Evolutionary conservation across 176 grass and related monocot genomes (phyloP), one percentile per base, ranked within the genome.

Genomic region (Aegilops umbellulata): DNA sequence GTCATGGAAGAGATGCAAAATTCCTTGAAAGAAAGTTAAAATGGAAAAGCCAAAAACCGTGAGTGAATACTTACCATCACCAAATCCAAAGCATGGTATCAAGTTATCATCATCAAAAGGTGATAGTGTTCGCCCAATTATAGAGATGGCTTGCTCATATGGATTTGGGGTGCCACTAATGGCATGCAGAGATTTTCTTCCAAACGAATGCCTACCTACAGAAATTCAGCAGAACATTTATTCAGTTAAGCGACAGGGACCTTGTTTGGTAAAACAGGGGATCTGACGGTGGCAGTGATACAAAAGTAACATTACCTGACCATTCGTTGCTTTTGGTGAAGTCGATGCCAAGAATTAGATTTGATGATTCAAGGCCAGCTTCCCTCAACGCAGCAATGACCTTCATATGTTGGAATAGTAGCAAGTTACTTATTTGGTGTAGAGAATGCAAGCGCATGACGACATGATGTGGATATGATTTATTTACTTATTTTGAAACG

Each of bases 241-340:
- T 63, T 86, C 65, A 13, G 29, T 82, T 62, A 53, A 74, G 76
- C 3, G 20, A 86, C 67, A 5, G 17, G 15, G 30, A 31, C 27
- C 67, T 53, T 51, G 47, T 80, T 24, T 22, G 42, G 46, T 25
- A 82, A 62, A 88, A 82, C 36, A 29, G 10, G 0, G 4, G 22
- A 23, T 17, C 49, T 67, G 53, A 78, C 19, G 19, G 19, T 23
- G 26, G 10, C 22, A 84, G 30, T 57, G 38, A 36, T 22, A 41
- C 32, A 25, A 30, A 74, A 58, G 58, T 85, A 81, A 44, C 66
- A 74, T 63, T 72, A 97, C 96, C 96, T 92, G 96, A 95, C 96
- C 96, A 98, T 81, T 98, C 96, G 73, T 98, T 98, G 75, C 96
- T 98, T 92, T 98, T 98, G 6, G 96, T 98, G 76, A 98, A 98